Conservation (phyloP, 2,329 filamentous ascomycete species). For the Clonostachys chloroleuca region DNA sequence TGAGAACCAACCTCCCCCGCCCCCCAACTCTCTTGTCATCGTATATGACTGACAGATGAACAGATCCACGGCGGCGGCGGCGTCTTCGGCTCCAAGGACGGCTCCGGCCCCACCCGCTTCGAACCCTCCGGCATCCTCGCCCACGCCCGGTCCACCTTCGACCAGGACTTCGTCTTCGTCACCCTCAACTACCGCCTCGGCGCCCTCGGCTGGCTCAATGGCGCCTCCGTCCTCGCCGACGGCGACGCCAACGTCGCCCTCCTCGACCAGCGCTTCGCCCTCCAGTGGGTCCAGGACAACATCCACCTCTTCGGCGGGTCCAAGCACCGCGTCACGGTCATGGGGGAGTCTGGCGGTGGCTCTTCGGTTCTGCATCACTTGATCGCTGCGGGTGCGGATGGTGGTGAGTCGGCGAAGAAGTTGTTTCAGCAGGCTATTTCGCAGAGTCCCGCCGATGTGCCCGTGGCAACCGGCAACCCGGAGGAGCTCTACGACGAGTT, state of each 20-base stretch:
- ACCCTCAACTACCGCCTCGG: slow-evolving; percentile 30
- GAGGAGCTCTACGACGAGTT: slow-evolving; percentile 3
- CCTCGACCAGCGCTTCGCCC: slow-evolving; percentile 31
- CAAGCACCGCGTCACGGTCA: slow-evolving; percentile 31
- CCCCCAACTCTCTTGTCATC: background rate
- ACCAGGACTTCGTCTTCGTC: slow-evolving; percentile 24
- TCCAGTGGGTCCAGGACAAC: slow-evolving; percentile 39
- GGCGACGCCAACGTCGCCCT: slow-evolving; percentile 28
- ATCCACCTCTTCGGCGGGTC: slow-evolving; percentile 39
- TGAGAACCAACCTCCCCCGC: background rate
- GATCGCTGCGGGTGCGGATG: background rate
- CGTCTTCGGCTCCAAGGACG: slow-evolving; percentile 18
- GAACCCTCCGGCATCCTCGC: slow-evolving; percentile 17
- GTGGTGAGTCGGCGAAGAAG: background rate
- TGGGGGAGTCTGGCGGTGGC: slow-evolving; percentile 40
- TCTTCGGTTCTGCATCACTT: slow-evolving; percentile 28
- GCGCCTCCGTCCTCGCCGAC: slow-evolving; percentile 21
- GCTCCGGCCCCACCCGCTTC: slow-evolving; percentile 11
- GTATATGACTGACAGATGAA: background rate
- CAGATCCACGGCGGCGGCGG: slow-evolving; percentile 31
- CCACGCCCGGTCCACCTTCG: background rate
- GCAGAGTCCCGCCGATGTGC: slow-evolving; percentile 3
- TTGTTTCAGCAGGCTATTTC: slow-evolving; percentile 4
- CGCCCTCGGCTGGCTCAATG: slow-evolving; percentile 29
- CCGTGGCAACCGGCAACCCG: background rate